phyloP scores from a whole-genome alignment of 106 monocot species.

The Dioscorea alata region DNA sequence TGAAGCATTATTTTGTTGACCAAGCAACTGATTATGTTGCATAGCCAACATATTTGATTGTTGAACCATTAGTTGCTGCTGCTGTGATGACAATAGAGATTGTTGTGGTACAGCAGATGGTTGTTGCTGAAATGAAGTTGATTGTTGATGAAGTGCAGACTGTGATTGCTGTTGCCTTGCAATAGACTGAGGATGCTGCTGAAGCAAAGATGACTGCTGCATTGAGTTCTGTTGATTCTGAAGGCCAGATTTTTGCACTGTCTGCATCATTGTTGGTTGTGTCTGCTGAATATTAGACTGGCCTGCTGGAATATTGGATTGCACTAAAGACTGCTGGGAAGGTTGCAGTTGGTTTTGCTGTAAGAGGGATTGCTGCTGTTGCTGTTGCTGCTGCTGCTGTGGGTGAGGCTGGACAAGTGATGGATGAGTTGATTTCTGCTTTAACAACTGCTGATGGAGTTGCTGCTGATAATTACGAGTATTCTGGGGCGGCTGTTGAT shows the following conservation, averaged over 20 bases:
- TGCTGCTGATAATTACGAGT: constrained; percentile 49
- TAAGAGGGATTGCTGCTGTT: constrained; percentile 2
- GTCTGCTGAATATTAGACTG: constrained; percentile 46
- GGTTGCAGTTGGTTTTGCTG: constrained; percentile 13
- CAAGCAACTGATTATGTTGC: constrained; percentile 42
- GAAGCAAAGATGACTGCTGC: constrained; percentile 52
- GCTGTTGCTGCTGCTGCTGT: constrained; percentile 52
- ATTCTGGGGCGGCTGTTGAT: constrained; percentile 48
- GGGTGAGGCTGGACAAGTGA: constrained; percentile 39
- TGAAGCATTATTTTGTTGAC: constrained; percentile 48
- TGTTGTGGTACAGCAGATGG: constrained; percentile 35
- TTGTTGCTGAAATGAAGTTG: constrained; percentile 44
- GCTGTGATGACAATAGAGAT: constrained; percentile 30
- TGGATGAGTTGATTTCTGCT: constrained; percentile 47
- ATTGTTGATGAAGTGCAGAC: constrained; percentile 40
- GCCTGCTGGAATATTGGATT: constrained; percentile 42
- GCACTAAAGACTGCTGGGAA: constrained; percentile 50
- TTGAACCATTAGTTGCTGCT: constrained; percentile 42
- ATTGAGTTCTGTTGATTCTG: constrained; percentile 57
- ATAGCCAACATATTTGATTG: constrained; percentile 44
- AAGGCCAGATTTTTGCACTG: constrained; percentile 25
- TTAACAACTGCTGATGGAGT: constrained; percentile 38
- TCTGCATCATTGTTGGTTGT: constrained; percentile 43
- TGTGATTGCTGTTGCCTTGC: constrained; percentile 50
- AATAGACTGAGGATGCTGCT: constrained; percentile 44